These are phyloP conservation scores for Arthrobotrys entomopaga DNA, from an alignment of 2,329 filamentous ascomycete genomes.

Conservation along the genomic window DNA sequence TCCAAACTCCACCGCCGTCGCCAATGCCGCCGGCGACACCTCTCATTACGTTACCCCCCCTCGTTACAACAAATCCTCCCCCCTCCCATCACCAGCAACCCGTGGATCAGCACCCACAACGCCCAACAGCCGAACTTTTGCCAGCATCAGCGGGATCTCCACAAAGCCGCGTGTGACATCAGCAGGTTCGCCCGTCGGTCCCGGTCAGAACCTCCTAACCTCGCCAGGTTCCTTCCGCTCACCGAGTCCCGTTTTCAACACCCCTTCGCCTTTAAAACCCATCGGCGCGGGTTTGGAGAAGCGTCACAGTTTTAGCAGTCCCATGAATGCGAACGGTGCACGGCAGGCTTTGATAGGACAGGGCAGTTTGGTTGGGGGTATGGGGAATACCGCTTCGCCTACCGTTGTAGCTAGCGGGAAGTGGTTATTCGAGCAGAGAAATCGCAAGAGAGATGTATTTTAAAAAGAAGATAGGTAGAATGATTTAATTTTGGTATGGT, in stretches of 20 bases:
- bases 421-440: constrained; percentile 49
- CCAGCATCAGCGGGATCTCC: constrained; percentile 32
- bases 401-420: constrained; percentile 49
- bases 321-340: constrained; percentile 15
- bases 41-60: constrained; percentile 51
- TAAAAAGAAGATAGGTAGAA: constrained; percentile 4
- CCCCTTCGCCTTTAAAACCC: constrained; percentile 40
- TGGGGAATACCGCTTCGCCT: constrained; percentile 24
- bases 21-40: constrained; percentile 22
- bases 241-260: constrained; percentile 42
- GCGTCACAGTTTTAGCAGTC: constrained; percentile 46
- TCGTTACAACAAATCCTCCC: constrained; percentile 51
- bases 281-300: constrained; percentile 40
- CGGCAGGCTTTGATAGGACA: constrained; percentile 40
- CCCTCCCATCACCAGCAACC: constrained; percentile 31
- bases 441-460: constrained; percentile 40
- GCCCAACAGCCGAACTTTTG: constrained; percentile 33
- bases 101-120: constrained; percentile 25
- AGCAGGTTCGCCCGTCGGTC: constrained; percentile 39
- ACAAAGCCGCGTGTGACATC: constrained; percentile 39
- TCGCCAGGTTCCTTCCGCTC: constrained; percentile 47
- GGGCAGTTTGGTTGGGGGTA: constrained; percentile 19
- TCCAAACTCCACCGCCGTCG: constrained; percentile 18
- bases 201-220: constrained; percentile 35
- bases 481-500: neutral